Percentiles rank a stretch among this genome's conserved stretches.
phyloP scores from a whole-genome alignment of 495 filamentous ascomycete species.

The Aspergillus leporis region DNA sequence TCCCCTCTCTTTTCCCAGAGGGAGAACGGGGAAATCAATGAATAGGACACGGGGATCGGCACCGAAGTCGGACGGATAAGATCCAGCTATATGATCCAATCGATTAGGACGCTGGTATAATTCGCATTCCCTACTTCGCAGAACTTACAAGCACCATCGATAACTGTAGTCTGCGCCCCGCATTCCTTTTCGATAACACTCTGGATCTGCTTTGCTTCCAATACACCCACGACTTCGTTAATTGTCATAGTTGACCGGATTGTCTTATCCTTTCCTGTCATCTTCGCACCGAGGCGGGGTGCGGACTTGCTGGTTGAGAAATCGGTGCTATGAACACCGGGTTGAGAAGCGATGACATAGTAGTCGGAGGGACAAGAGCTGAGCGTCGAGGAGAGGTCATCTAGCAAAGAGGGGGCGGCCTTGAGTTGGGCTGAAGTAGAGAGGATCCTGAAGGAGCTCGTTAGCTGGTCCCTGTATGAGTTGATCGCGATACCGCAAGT shows the following conservation, averaged over 20 bases:
- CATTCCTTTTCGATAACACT: conserved; percentile 52
- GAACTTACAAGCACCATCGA: conserved; percentile 65
- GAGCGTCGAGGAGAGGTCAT: conserved; percentile 46
- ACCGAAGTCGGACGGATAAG: conserved; percentile 47
- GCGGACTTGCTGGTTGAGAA: conserved; percentile 53
- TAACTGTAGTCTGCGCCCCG: conserved; percentile 49
- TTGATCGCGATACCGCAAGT: neutral
- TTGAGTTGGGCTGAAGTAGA: conserved; percentile 46
- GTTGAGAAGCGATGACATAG: conserved; percentile 81
- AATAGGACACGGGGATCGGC: conserved; percentile 48
- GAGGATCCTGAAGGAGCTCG: conserved; percentile 40
- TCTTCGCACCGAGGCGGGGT: conserved; percentile 60
- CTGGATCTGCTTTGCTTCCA: conserved; percentile 58
- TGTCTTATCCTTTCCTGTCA: conserved; percentile 48
- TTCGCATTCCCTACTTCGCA: neutral
- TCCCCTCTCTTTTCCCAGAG: conserved; percentile 36
- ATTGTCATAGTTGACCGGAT: conserved; percentile 53
- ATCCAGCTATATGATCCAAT: conserved; percentile 37
- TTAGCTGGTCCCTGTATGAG: conserved; percentile 30
- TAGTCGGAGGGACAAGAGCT: conserved; percentile 68
- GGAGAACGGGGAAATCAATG: conserved; percentile 53
- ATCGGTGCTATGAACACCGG: conserved; percentile 70
- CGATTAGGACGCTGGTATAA: conserved; percentile 10
- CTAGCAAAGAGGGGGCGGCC: conserved; percentile 37
- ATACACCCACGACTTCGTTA: conserved; percentile 62